These are phyloP conservation scores for Fusarium armeniacum DNA, from an alignment of 2,329 filamentous ascomycete genomes.

Conservation along the genomic window DNA sequence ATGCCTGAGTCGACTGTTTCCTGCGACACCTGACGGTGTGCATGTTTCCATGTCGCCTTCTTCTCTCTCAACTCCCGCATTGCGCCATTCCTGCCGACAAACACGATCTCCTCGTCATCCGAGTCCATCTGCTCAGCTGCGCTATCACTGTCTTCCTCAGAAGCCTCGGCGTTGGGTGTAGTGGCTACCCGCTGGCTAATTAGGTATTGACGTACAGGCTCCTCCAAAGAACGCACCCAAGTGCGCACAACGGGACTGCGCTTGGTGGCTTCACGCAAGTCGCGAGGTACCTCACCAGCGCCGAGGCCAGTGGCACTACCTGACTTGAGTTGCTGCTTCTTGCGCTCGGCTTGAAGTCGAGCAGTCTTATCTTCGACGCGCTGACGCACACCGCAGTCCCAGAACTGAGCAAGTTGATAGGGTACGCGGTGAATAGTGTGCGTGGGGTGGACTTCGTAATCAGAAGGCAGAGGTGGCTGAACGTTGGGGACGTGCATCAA, in stretches of 20 bases:
- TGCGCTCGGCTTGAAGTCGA: constrained; percentile 59
- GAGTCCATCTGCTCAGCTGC: constrained; percentile 61
- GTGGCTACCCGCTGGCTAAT: constrained; percentile 59
- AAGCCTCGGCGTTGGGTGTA: constrained; percentile 11
- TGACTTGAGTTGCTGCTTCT: constrained; percentile 60
- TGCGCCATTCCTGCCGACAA: constrained; percentile 79
- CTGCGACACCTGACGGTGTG: constrained; percentile 66
- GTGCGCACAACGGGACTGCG: constrained; percentile 81
- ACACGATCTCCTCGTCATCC: constrained; percentile 89
- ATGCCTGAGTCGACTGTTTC: constrained; percentile 74
- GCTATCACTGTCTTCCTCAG: constrained; percentile 47
- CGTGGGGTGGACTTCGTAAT: constrained; percentile 87
- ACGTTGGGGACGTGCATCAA: constrained; percentile 89
- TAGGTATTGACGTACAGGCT: constrained; percentile 84
- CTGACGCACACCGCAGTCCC: constrained; percentile 73
- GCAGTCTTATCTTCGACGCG: constrained; percentile 64
- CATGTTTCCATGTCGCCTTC: constrained; percentile 62
- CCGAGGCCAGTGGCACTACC: constrained; percentile 61
- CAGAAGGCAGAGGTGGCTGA: constrained; percentile 82
- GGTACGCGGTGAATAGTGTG: constrained; percentile 83
- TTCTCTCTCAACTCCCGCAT: constrained; percentile 60
- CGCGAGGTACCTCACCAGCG: constrained; percentile 77
- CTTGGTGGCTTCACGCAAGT: constrained; percentile 86
- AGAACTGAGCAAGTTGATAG: constrained; percentile 89
- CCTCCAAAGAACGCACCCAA: constrained; percentile 86